These are phyloP conservation scores for Kitagawia praeruptora DNA, from an alignment of 129 eudicot genomes.

Conservation along the genomic window DNA sequence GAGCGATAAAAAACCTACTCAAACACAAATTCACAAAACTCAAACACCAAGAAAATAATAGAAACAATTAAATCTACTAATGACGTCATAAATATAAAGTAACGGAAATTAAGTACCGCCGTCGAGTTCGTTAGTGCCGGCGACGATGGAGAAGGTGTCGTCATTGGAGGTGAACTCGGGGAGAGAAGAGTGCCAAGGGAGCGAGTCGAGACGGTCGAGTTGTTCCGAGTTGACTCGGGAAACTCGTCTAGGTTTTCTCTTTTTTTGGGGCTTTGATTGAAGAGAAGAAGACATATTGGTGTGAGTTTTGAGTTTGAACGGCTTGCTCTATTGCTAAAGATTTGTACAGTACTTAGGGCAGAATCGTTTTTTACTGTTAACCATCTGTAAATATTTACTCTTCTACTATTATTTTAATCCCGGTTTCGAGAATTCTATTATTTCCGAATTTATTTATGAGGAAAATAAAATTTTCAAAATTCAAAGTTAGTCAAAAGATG, in stretches of 20 bases:
- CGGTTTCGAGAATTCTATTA: no score
- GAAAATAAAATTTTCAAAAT: no score
- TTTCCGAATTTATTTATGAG: no score
- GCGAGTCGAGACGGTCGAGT: conserved; percentile 53
- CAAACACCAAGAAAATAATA: not conserved
- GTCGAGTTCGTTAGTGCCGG: conserved; percentile 78
- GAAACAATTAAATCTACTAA: not conserved
- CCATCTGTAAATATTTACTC: no score
- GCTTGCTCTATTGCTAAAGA: not conserved
- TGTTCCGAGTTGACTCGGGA: conserved; percentile 27
- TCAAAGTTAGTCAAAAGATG: no score
- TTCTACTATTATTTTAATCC: no score
- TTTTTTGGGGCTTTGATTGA: conserved; percentile 17
- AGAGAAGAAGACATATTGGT: conserved; percentile 40
- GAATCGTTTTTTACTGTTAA: no score
- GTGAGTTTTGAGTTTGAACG: not conserved
- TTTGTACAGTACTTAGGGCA: not conserved
- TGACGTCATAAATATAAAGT: not conserved
- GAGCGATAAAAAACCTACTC: conserved; percentile 82
- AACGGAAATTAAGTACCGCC: conserved; percentile 40
- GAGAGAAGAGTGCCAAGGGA: conserved; percentile 70
- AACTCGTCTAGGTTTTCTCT: conserved; percentile 24
- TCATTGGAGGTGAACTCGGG: conserved; percentile 34
- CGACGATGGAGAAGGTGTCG: conserved; percentile 55
- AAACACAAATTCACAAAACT: conserved; percentile 10